phyloP scores from a whole-genome alignment of 495 filamentous ascomycete species.

The Penicillium diatomitis region DNA sequence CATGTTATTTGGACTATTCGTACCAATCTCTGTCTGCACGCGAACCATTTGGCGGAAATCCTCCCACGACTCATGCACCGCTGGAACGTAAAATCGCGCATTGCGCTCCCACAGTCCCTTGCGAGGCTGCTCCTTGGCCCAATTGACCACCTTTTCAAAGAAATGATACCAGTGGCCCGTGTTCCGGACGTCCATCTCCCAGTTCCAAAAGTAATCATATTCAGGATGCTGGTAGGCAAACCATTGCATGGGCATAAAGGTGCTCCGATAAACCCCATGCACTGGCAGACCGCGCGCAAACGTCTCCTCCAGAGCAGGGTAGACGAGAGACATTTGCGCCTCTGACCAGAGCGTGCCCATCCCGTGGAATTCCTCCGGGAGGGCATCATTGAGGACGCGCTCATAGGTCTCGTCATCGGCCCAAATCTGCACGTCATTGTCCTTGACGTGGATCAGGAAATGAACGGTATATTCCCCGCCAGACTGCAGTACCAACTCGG shows the following conservation, averaged over 20 bases:
- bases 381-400: slow-evolving; percentile 54
- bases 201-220: slow-evolving; percentile 96
- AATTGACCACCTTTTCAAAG: slow-evolving; percentile 61
- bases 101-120: slow-evolving; percentile 94
- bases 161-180: slow-evolving; percentile 95
- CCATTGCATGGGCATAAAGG: slow-evolving; percentile 89
- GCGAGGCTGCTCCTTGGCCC: slow-evolving; percentile 75
- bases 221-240: slow-evolving; percentile 86
- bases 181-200: slow-evolving; percentile 96
- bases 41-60: slow-evolving; percentile 90
- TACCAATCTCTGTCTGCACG: slow-evolving; percentile 78
- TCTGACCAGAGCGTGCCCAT: slow-evolving; percentile 89
- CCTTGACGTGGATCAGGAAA: slow-evolving; percentile 59
- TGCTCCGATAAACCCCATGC: slow-evolving; percentile 83
- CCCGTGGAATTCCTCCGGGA: slow-evolving; percentile 81
- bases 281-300: slow-evolving; percentile 65
- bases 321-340: slow-evolving; percentile 80
- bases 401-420: slow-evolving; percentile 53
- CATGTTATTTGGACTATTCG: slow-evolving; percentile 61
- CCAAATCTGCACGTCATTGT: slow-evolving; percentile 57
- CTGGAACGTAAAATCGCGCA: slow-evolving; percentile 81
- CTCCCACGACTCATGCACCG: slow-evolving; percentile 81
- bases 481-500: slow-evolving; percentile 53
- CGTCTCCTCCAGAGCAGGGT: slow-evolving; percentile 70
- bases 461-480: slow-evolving; percentile 56